Evolutionary conservation across 2,329 filamentous ascomycete species (phyloP).

Genomic region (Penicillium sp.): DNA sequence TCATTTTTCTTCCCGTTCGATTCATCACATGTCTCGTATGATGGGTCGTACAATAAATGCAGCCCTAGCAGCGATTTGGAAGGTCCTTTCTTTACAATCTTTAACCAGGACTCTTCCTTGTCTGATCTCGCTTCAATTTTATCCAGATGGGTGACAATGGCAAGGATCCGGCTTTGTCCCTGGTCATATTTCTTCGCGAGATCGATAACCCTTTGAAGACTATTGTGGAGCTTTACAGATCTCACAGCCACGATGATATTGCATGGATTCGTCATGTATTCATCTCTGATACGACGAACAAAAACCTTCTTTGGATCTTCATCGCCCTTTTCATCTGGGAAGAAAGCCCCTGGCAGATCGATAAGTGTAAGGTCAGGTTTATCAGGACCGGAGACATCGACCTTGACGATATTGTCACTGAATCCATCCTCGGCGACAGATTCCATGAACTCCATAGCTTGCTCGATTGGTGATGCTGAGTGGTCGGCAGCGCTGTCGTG

Average conservation of each 20-base stretch:
- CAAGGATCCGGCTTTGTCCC: conserved; percentile 38
- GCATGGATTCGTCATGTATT: conserved; percentile 58
- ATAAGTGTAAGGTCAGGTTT: conserved; percentile 62
- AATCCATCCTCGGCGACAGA: conserved; percentile 31
- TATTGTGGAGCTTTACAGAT: conserved; percentile 51
- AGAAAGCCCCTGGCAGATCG: conserved; percentile 61
- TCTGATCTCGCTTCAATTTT: conserved; percentile 37
- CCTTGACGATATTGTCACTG: conserved; percentile 53
- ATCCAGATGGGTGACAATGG: conserved; percentile 52
- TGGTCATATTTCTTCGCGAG: conserved; percentile 42
- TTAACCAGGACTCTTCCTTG: conserved; percentile 35
- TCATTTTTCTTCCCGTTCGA: background rate
- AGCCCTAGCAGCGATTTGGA: conserved; percentile 48
- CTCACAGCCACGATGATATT: conserved; percentile 61
- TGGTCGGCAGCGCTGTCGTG: conserved; percentile 15
- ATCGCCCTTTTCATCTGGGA: conserved; percentile 47
- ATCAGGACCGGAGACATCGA: conserved; percentile 60
- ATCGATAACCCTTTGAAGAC: conserved; percentile 58
- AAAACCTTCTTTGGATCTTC: conserved; percentile 55
- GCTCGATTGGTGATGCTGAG: conserved; percentile 51
- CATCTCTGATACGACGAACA: conserved; percentile 49
- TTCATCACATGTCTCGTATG: background rate
- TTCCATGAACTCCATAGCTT: conserved; percentile 55
- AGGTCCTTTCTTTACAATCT: conserved; percentile 44
- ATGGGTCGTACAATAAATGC: conserved; percentile 26